Conservation (phyloP, 2,329 filamentous ascomycete species). For the Talaromyces marneffei region DNA sequence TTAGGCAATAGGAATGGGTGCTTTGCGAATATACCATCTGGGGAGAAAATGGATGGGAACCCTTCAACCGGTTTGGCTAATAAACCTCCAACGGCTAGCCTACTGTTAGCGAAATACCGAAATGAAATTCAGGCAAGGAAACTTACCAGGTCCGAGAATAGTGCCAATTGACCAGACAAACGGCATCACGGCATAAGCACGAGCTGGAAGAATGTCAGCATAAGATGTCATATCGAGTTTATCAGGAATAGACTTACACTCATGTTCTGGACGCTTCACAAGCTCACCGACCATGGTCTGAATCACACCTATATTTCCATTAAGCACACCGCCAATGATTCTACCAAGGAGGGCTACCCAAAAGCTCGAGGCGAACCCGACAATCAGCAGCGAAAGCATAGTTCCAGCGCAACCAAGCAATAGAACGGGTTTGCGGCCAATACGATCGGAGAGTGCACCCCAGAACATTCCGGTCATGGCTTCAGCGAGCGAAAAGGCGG, state of each 20-base stretch:
- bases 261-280: conserved; percentile 75
- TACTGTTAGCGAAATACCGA: conserved; percentile 14
- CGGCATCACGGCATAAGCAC: conserved; percentile 86
- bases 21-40: conserved; percentile 62
- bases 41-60: conserved; percentile 66
- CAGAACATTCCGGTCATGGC: conserved; percentile 81
- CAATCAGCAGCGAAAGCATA: conserved; percentile 72
- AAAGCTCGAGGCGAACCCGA: conserved; percentile 77
- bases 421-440: conserved; percentile 80
- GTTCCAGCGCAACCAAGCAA: conserved; percentile 76
- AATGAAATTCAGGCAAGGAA: neutral
- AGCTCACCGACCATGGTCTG: conserved; percentile 91
- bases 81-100: conserved; percentile 68
- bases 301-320: conserved; percentile 86
- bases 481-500: conserved; percentile 77
- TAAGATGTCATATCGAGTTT: neutral
- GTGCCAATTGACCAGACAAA: conserved; percentile 91
- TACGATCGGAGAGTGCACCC: conserved; percentile 73
- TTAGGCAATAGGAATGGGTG: conserved; percentile 90
- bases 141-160: conserved; percentile 65
- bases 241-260: conserved; percentile 55
- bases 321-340: conserved; percentile 72
- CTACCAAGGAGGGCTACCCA: conserved; percentile 75
- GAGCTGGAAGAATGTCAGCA: conserved; percentile 46
- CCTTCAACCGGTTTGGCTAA: conserved; percentile 72